Evolutionary conservation across 768 basidiomycete genomes (phyloP).

Genomic region (Russula vinacea): DNA sequence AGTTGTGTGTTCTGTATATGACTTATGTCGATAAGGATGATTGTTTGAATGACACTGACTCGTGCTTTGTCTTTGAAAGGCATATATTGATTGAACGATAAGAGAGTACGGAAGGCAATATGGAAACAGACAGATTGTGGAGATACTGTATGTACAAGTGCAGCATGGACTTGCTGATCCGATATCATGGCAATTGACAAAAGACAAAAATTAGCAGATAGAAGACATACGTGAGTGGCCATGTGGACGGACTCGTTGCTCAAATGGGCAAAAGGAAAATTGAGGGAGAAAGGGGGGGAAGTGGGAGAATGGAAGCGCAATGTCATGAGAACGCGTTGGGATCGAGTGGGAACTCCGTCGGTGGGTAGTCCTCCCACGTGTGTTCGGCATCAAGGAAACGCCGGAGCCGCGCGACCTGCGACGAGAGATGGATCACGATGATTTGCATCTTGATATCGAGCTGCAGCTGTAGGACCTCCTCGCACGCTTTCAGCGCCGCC

Average conservation of each 20-base stretch:
- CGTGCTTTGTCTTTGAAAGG: not conserved
- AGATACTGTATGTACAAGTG: constrained; percentile 13
- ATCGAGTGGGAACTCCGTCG: constrained; percentile 66
- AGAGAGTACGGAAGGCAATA: not conserved
- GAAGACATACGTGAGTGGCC: constrained; percentile 1
- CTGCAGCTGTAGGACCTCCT: constrained; percentile 68
- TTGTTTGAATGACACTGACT: constrained; percentile 2
- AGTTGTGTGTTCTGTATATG: constrained; percentile 27
- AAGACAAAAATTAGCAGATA: constrained; percentile 4
- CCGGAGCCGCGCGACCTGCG: constrained; percentile 73
- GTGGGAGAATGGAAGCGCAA: not conserved
- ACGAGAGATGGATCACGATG: constrained; percentile 80
- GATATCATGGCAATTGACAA: constrained; percentile 11
- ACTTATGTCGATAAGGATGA: constrained; percentile 20
- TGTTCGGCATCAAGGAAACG: constrained; percentile 76
- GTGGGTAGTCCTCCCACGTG: constrained; percentile 75
- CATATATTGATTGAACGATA: not conserved
- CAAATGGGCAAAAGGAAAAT: not conserved
- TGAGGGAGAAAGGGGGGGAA: not conserved
- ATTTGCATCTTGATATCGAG: constrained; percentile 83
- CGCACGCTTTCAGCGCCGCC: constrained; percentile 73
- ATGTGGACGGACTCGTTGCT: constrained; percentile 1
- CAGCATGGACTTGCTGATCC: constrained; percentile 3
- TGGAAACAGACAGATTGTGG: not conserved
- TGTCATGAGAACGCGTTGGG: constrained; percentile 35